Base-by-base conservation (phyloP, 2,329 filamentous ascomycete genomes). In the Trichoderma koningii region DNA sequence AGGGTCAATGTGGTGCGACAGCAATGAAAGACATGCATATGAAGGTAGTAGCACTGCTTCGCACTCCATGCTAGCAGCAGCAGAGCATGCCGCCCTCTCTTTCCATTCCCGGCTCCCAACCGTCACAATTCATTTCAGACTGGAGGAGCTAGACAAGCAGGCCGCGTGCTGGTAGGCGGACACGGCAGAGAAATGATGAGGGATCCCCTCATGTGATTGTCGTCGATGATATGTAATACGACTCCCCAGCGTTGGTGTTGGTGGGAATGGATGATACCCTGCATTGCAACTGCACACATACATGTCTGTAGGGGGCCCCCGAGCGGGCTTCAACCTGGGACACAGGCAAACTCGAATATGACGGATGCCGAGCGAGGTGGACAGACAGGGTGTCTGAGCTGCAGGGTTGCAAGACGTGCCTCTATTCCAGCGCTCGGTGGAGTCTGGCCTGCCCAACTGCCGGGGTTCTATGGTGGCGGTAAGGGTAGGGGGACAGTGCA, bases 381-480 rank as follows among this genome's bases (percentile, higher is more conserved):
- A 62, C 59, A 62, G 50, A 62, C 59, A 34, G 15, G 50, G 50
- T 55, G 38, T 42, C 60, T 42, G 48, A 47, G 61, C 52, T 48
- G 61, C 61, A 64, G 44, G 51, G 61, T 56, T 64, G 52, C 52
- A 48, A 64, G 44, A 47, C 50, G 50, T 21, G 60, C 23, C 60
- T 38, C 19, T 30, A 14, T 55, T 21, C 26, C 47, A 59, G 19
- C 55, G 62, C 55, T 48, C 21, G 48, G 62, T 51, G 62, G 62
- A 64, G 47, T 44, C 38, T 30, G 26, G 12, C 38, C 45, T 64
- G 41, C 26, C 45, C 47, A 52, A 56, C 47, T 59, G 41, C 52
- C 53, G 64, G 50, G 47, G 52, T 57, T 48, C 50, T 53, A 63
- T 53, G 59, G 34, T 38, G 34, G 64, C 53, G 48, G 52, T 53